phyloP scores from a whole-genome alignment of 2,329 filamentous ascomycete genomes.

The Nemania sp. region DNA sequence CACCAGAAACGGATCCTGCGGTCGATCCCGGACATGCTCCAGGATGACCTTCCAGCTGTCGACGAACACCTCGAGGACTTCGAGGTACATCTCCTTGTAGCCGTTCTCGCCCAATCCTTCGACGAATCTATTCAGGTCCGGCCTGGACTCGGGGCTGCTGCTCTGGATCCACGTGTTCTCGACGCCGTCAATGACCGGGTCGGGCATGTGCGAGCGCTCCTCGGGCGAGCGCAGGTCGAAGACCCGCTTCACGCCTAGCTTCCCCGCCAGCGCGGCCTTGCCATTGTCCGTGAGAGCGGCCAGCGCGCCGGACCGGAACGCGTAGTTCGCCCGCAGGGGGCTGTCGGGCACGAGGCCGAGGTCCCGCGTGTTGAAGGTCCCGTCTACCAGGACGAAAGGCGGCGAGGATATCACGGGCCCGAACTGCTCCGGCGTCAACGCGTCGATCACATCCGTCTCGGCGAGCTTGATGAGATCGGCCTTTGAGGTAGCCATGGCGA shows the following conservation, averaged over 20 bases:
- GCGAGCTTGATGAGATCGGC: constrained; percentile 46
- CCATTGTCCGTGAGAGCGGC: constrained; percentile 43
- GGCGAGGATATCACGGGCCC: constrained; percentile 44
- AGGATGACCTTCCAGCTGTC: constrained; percentile 51
- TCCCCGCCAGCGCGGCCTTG: constrained; percentile 43
- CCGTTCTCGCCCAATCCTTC: constrained; percentile 50
- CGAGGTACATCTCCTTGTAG: constrained; percentile 53
- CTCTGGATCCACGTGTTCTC: constrained; percentile 51
- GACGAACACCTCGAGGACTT: constrained; percentile 49
- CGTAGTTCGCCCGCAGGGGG: constrained; percentile 46
- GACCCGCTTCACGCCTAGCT: constrained; percentile 49
- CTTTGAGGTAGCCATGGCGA: constrained; percentile 33
- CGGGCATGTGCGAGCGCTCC: constrained; percentile 50
- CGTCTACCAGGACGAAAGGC: constrained; percentile 52
- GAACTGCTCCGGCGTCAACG: constrained; percentile 46
- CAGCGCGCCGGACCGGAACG: constrained; percentile 55
- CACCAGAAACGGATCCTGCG: constrained; percentile 52
- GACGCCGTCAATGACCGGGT: constrained; percentile 47
- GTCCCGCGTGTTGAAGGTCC: constrained; percentile 58
- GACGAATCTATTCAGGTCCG: constrained; percentile 49
- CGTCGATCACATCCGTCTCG: constrained; percentile 46
- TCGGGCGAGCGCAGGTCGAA: constrained; percentile 56
- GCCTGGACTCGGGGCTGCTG: constrained; percentile 42
- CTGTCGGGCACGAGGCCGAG: constrained; percentile 51
- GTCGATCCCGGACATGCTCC: constrained; percentile 53